Base-by-base conservation (phyloP, 306 rosid genomes). In the Cajanus cajan region DNA sequence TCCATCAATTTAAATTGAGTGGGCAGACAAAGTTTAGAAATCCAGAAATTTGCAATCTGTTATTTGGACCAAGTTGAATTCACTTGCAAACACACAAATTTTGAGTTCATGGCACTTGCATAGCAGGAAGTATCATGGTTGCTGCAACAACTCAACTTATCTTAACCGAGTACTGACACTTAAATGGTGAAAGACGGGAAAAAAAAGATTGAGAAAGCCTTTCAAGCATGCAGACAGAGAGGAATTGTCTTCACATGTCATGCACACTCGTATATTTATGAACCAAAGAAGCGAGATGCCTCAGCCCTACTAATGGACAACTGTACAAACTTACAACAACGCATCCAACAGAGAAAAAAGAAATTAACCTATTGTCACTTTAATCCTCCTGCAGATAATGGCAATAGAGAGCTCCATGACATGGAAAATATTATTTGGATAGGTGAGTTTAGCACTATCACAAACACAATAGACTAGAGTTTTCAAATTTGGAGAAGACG, bases 311-410 rank as follows among this genome's bases (percentile, higher is more conserved):
- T n/a, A 33, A 66, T 41, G 62, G 8, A 55, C 28, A 65, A 65
- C 31, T 19, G 31, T 48, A 48, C 64, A 43, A 54, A 58, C 66
- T 41, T 40, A 62, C n/a, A 58, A 14, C 61, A 45, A 21, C 2
- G 31, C 12, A 65, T 62, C 68, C 16, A 80, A 63, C 45, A 39
- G 15, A 80, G 18, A 62, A 80, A 39, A 73, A 73, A 65, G 9
- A 65, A 33, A 81, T 43, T 7, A 67, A 55, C 34, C 76, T 54
- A 50, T 50, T 9, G 6, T 24, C 34, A n/a, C n/a, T 37, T 21
- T 51, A 33, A 34, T 66, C 55, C 37, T 62, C 14, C 45, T 16
- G 43, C 25, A 16, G 37, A 77, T 43, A 50, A 15, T 15, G 15
- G 36, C 22, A 58, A 67, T 37, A 45, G 62, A 73, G 52, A 73